Evolutionary conservation across 345 rosid genomes (phyloP).

Genomic region (Pugionium dolabratum): DNA sequence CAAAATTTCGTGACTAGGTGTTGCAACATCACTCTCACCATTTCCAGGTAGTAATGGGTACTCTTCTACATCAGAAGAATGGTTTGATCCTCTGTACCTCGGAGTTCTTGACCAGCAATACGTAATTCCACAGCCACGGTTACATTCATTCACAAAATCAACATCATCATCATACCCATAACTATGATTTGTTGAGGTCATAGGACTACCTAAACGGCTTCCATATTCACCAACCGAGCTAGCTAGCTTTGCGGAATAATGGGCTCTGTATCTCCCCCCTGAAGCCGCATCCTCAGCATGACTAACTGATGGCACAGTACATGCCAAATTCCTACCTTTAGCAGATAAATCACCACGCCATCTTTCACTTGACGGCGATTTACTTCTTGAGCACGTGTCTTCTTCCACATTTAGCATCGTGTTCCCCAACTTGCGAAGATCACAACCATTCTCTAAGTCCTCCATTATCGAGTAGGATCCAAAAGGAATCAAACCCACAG

Average conservation of each 20-base stretch:
- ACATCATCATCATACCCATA: constrained; percentile 56
- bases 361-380: constrained; percentile 38
- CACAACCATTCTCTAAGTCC: constrained; percentile 46
- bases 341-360: constrained; percentile 36
- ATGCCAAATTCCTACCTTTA: constrained; percentile 43
- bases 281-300: constrained; percentile 55
- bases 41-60: constrained; percentile 59
- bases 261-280: constrained; percentile 35
- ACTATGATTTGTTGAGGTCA: constrained; percentile 51
- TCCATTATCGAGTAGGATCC: constrained; percentile 39
- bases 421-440: constrained; percentile 31
- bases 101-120: constrained; percentile 94
- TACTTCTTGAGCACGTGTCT: constrained; percentile 33
- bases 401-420: constrained; percentile 22
- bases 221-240: constrained; percentile 55
- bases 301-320: constrained; percentile 36
- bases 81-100: constrained; percentile 59
- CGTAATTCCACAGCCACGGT: constrained; percentile 65
- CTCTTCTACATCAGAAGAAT: constrained; percentile 68
- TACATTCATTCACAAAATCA: constrained; percentile 42
- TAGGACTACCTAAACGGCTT: constrained; percentile 58
- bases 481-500: constrained; percentile 36
- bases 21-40: constrained; percentile 26
- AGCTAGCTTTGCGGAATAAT: constrained; percentile 26
- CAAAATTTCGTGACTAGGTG: constrained; percentile 49